Percentiles rank a stretch among this genome's conserved stretches.
Conservation (phyloP, 73 alveolate genomes). For the Tetrahymena thermophila region DNA sequence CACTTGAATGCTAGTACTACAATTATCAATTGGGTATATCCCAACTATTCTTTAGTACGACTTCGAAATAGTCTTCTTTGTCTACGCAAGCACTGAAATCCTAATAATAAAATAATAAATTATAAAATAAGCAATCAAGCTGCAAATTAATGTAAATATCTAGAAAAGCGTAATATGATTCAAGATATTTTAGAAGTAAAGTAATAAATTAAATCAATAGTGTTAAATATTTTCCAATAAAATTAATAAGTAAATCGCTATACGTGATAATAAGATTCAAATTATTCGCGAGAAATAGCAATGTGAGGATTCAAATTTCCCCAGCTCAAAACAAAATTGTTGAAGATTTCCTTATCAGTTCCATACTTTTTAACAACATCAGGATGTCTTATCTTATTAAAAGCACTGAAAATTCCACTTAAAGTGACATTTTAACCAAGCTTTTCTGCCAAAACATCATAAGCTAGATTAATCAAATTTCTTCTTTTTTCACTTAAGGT, state of each 20-base stretch:
- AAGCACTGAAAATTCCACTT: neutral
- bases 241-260: neutral
- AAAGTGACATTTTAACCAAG: slow-evolving; percentile 12
- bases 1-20: neutral
- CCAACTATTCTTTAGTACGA: neutral
- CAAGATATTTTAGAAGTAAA: neutral
- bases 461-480: neutral
- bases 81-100: neutral
- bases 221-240: neutral
- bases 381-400: slow-evolving; percentile 15
- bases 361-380: slow-evolving; percentile 33
- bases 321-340: slow-evolving; percentile 34
- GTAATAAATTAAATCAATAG: neutral
- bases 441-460: slow-evolving; percentile 4
- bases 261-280: neutral
- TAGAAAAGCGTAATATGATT: no score
- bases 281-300: slow-evolving; percentile 11
- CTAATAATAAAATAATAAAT: neutral
- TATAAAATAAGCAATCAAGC: no score
- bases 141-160: no score
- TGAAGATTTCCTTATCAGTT: slow-evolving; percentile 26
- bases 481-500: slow-evolving; percentile 13
- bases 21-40: neutral
- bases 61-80: neutral
- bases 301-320: slow-evolving; percentile 14